phyloP scores from a whole-genome alignment of 208 protist genomes.

The Acanthamoeba sp. region DNA sequence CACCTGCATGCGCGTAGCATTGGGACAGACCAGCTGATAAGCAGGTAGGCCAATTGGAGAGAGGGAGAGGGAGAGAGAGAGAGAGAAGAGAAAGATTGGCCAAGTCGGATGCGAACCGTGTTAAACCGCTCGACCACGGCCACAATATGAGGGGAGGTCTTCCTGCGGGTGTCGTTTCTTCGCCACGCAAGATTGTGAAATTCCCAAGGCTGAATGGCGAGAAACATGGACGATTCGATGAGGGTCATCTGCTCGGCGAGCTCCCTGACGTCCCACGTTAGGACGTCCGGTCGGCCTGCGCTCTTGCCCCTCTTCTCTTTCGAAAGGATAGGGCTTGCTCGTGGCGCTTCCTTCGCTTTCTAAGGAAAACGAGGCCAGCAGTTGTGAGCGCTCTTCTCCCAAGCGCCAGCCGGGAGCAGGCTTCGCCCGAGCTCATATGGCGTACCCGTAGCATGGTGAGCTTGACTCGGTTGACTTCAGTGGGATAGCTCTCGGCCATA shows the following conservation, averaged over 20 bases:
- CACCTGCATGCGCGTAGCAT: neutral
- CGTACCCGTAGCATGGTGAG: slow-evolving; percentile 21
- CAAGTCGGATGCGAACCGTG: neutral
- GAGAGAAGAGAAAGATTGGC: too few species aligned
- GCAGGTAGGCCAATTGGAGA: too few species aligned
- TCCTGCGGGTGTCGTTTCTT: neutral
- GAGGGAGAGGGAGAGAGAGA: neutral
- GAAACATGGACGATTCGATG: slow-evolving; percentile 37
- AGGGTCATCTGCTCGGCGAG: slow-evolving; percentile 57
- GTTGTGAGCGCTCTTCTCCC: too few species aligned
- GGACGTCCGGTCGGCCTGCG: neutral
- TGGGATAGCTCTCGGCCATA: neutral
- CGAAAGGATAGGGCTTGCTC: neutral
- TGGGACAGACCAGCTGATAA: neutral
- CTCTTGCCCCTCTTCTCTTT: neutral
- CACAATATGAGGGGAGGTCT: slow-evolving; percentile 59
- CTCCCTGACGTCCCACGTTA: slow-evolving; percentile 4
- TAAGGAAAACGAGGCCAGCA: too few species aligned
- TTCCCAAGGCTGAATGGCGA: neutral
- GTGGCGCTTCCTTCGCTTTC: neutral
- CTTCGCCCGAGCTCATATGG: too few species aligned
- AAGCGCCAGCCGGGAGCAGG: too few species aligned
- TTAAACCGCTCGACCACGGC: slow-evolving; percentile 61
- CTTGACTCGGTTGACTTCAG: slow-evolving; percentile 22
- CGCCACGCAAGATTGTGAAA: slow-evolving; percentile 37